Evolutionary conservation across 2,329 filamentous ascomycete genomes (phyloP), one percentile per base, ranked within the genome.

Genomic region (Aureobasidium sp.): DNA sequence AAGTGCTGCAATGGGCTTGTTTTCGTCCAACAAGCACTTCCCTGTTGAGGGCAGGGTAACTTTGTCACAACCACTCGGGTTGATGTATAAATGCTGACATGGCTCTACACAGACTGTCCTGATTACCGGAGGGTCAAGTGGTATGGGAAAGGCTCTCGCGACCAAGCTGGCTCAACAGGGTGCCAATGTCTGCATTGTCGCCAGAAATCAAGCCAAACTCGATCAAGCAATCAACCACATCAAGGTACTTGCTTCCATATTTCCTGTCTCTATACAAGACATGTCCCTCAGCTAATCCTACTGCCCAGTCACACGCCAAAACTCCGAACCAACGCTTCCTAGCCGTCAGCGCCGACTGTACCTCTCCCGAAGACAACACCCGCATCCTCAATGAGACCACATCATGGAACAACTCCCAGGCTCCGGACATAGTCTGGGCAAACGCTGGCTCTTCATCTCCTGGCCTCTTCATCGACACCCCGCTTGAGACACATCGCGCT

Each of bases 381-480:
- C 79, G 84, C 44, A 79, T 96, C 42, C 77, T 97, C 58, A 78
- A 80, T 41, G 86, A 95, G 73, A 87, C 87, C 51, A 88, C 84
- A 2, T 75, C 79, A 26, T 96, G 91, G 91, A 97, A 97, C 77
- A 78, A 86, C 66, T 86, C 84, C 61, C 73, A 78, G 27, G 74
- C 86, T 32, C 90, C 90, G 0, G 93, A 97, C 72, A 82, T 97
- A 62, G 89, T 97, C 37, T 97, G 94, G 91, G 92, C 90, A 72
- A 83, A 91, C 56, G 93, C 93, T 3, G 93, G 93, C 64, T 80
- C 84, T 66, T 84, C 89, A 6, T 81, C 79, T 17, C 92, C 92
- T 0, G 82, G 84, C 39, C 87, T 96, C 64, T 96, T 93, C 77
- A 74, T 89, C 66, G 89, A 96, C 64, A 85, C 85, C 42, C 81